phyloP scores from a whole-genome alignment of 148 eudicot genomes.

The Rhododendron kiyosumense region DNA sequence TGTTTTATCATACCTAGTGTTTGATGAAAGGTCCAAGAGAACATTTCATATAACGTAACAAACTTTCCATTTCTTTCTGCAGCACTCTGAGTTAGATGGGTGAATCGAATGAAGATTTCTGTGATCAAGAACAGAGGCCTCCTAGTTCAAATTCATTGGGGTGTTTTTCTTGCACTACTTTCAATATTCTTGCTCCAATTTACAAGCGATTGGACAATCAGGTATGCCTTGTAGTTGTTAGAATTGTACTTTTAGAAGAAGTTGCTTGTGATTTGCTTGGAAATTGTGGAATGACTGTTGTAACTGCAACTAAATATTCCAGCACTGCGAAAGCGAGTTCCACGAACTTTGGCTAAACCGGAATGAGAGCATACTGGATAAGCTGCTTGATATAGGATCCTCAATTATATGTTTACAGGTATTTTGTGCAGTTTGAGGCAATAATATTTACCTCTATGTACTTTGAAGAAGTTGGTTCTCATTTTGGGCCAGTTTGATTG shows the following conservation, averaged over 20 bases:
- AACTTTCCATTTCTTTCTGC: background rate
- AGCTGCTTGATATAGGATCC: conserved; percentile 33
- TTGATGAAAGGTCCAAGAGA: conserved; percentile 18
- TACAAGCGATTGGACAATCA: conserved; percentile 41
- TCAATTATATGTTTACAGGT: conserved; percentile 53
- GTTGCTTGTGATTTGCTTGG: background rate
- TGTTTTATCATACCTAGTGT: background rate
- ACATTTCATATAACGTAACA: background rate
- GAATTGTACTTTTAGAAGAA: background rate
- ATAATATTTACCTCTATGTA: background rate
- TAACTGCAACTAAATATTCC: background rate
- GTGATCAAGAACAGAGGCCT: background rate
- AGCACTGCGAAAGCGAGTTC: conserved; percentile 42
- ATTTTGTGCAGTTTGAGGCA: background rate
- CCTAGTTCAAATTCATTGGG: background rate
- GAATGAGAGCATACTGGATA: conserved; percentile 36
- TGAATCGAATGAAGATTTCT: background rate
- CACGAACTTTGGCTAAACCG: conserved; percentile 33
- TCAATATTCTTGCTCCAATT: conserved; percentile 52
- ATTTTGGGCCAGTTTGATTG: background rate
- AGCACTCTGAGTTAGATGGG: conserved; percentile 8
- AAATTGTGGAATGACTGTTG: background rate
- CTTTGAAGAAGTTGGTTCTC: background rate
- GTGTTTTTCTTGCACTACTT: conserved; percentile 38
- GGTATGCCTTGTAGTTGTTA: conserved; percentile 19